Evolutionary conservation across 2,329 filamentous ascomycete species (phyloP), one percentile per base, ranked within the genome.

Genomic region (Hypoxylon sp.): DNA sequence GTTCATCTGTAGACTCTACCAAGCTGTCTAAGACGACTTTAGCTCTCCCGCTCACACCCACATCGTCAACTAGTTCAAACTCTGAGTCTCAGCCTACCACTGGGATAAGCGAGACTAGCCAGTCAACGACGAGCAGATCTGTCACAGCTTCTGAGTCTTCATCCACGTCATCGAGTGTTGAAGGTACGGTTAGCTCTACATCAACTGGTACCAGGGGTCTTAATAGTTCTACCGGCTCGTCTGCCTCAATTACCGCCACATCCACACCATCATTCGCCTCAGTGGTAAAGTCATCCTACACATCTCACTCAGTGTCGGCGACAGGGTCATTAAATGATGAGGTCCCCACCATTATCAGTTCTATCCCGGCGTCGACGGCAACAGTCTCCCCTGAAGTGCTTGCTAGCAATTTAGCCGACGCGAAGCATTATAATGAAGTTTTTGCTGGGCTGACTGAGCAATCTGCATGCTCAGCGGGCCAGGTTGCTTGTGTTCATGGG

Each of bases 401-500:
- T 58, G 81, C 81, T 1, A 77, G 76, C 59, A 86, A 87, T 69
- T 79, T 89, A 20, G 79, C 79, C 8, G 71, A 79, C 37, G 84
- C 85, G 8, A 77, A 79, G 44, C 64, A 76, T 2, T 82, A 85
- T 72, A 90, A 90, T 75, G 69, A 77, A 8, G 68, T 84, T 25
- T 88, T 86, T 67, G 79, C 80, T 27, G 75, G 72, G 1, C 77
- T 87, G 35, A 84, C 82, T 0, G 77, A 81, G 5, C 70, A 82
- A 20, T 84, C 85, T 2, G 80, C 84, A 56, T 90, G 88, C 73
- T 74, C 72, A 0, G 59, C 74, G 1, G 80, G 79, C 27, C 84
- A 89, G 64, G 80, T 82, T 2, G 87, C 87, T 3, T 90, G 88
- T 60, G 83, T 90, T 49, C 75, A 80, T 13, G 85, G 86, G 22